Evolutionary conservation across 2,329 filamentous ascomycete genomes (phyloP).

Genomic region (Exserohilum turcica): DNA sequence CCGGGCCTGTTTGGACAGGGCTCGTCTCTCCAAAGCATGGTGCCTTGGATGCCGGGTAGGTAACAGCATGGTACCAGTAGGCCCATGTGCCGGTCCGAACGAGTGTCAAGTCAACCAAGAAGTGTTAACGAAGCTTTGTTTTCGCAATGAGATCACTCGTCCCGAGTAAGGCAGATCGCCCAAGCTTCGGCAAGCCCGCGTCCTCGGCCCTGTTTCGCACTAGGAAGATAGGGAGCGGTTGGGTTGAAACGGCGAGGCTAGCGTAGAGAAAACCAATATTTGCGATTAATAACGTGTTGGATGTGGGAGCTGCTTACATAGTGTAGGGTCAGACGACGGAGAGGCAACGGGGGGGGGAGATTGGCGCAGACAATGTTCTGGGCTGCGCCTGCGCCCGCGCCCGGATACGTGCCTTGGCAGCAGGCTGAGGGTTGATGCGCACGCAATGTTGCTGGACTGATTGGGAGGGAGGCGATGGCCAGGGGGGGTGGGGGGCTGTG

Average conservation of each 20-base stretch:
- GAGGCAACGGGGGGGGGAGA: conserved; percentile 7
- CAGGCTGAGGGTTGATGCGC: conserved; percentile 22
- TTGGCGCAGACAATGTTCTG: conserved; percentile 15
- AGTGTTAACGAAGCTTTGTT: conserved; percentile 18
- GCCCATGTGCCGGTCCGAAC: conserved; percentile 6
- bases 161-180: conserved; percentile 29
- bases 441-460: conserved; percentile 22
- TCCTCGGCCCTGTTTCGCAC: conserved; percentile 23
- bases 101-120: conserved; percentile 18
- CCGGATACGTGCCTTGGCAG: conserved; percentile 29
- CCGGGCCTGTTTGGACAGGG: conserved; percentile 26
- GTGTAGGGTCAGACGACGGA: not conserved
- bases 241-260: conserved; percentile 10
- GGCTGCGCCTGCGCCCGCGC: conserved; percentile 30
- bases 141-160: conserved; percentile 32
- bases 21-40: conserved; percentile 27
- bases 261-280: conserved; percentile 4
- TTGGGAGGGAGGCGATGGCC: conserved; percentile 14
- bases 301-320: conserved; percentile 6
- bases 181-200: conserved; percentile 18
- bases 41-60: conserved; percentile 29
- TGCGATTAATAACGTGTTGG: conserved; percentile 7
- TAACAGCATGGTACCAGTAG: conserved; percentile 33
- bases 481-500: conserved; percentile 23
- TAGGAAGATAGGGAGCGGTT: conserved; percentile 20